Base-by-base conservation (phyloP, 441 rosid genomes). In the Erodium moschatum region DNA sequence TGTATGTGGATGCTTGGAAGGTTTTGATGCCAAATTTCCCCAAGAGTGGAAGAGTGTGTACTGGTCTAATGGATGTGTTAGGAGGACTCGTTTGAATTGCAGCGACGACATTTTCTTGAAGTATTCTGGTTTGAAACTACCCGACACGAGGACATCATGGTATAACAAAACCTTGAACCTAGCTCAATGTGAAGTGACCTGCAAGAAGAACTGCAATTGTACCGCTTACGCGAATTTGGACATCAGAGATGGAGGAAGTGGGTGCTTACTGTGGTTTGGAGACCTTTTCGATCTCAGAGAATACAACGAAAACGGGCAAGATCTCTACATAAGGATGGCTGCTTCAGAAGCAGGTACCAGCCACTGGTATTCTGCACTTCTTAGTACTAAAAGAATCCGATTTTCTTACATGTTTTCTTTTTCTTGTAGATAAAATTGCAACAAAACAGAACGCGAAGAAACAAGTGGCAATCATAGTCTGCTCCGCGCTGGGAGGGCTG, bases 251-350 rank as follows among this genome's bases (percentile, higher is more conserved):
- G 84, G 84, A 44, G 90, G 85, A 1, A 46, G 77, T 0, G 97
- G 97, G 2, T 89, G 96, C 71, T 90, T 88, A 48, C 73, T 82
- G 20, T 91, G 98, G 92, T 77, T 75, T 18, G 85, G 72, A 0
- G 83, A 85, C 7, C 75, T 90, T 54, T 3, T 76, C 44, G 95
- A 88, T 73, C 74, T 81, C 52, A 73, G 97, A 70, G 78, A 81
- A 27, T 87, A 88, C 50, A 64, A 72, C 0, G 65, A 29, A 0
- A 79, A 77, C 5, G 91, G 97, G 6, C 90, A 90, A 48, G 87
- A 83, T 81, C 81, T 88, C 58, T 89, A 73, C 66, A 74, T 87
- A 48, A 75, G 85, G 67, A 66, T 85, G 67, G 77, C 90, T 13
- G 82, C 90, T 69, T 68, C 84, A 20, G 91, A 85, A 75, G 65